Evolutionary conservation across 1,139 yeast species (phyloP).

Genomic region (Geotrichum bryndzae): DNA sequence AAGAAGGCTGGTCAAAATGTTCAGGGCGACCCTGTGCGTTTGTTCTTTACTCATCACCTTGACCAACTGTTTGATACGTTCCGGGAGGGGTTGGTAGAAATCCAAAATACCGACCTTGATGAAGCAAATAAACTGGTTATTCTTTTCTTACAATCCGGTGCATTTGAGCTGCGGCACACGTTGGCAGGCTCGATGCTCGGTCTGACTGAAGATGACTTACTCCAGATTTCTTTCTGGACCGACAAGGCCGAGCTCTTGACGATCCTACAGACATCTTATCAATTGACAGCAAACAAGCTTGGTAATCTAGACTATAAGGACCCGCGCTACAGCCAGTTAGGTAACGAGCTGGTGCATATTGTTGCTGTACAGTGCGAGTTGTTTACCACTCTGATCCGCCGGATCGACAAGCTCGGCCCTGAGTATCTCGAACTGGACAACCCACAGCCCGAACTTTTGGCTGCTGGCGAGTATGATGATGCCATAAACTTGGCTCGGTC

Average conservation of each 20-base stretch:
- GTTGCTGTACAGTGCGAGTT: slow-evolving; percentile 31
- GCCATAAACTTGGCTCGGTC: slow-evolving; percentile 2
- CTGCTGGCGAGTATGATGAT: background rate
- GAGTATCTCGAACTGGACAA: background rate
- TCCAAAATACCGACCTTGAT: slow-evolving; percentile 16
- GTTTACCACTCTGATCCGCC: slow-evolving; percentile 28
- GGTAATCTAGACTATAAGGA: slow-evolving; percentile 18
- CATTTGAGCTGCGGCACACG: slow-evolving; percentile 24
- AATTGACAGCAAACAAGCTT: slow-evolving; percentile 19
- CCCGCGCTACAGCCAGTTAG: slow-evolving; percentile 17
- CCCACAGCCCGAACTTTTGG: background rate
- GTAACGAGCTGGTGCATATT: slow-evolving; percentile 28
- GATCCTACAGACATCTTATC: slow-evolving; percentile 27
- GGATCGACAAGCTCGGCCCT: slow-evolving; percentile 20
- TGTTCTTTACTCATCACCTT: slow-evolving; percentile 27
- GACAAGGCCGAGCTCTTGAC: slow-evolving; percentile 26
- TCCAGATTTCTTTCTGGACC: slow-evolving; percentile 33
- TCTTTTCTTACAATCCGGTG: slow-evolving; percentile 28
- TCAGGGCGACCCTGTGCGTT: slow-evolving; percentile 23
- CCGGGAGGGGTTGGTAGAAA: slow-evolving; percentile 18
- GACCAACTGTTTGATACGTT: slow-evolving; percentile 16
- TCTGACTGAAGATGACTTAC: slow-evolving; percentile 20
- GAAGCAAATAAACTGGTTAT: slow-evolving; percentile 27
- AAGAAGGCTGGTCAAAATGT: slow-evolving; percentile 11
- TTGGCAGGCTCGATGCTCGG: slow-evolving; percentile 22